Conservation (phyloP, 2,329 filamentous ascomycete species). For the Neonectria sp. region DNA sequence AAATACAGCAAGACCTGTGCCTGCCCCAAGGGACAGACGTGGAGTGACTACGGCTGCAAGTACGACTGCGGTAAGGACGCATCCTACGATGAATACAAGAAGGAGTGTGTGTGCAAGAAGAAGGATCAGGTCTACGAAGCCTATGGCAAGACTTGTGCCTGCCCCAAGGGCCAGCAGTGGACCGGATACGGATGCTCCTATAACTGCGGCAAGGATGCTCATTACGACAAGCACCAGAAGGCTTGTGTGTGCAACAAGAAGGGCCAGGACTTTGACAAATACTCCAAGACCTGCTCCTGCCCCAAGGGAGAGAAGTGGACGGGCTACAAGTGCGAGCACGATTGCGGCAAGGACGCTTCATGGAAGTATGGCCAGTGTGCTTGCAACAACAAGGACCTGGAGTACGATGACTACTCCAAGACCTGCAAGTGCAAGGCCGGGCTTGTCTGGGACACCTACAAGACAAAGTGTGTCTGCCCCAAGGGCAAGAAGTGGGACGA, state of each 20-base stretch:
- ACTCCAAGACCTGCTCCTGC: constrained; percentile 5
- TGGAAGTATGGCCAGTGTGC: constrained; percentile 11
- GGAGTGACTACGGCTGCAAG: constrained; percentile 16
- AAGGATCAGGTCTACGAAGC: not conserved
- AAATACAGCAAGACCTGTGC: constrained; percentile 10
- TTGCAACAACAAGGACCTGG: not conserved
- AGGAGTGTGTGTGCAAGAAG: not conserved
- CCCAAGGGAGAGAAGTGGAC: constrained; percentile 15
- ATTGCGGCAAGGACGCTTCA: constrained; percentile 14
- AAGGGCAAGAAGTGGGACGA: constrained; percentile 3
- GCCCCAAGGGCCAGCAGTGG: constrained; percentile 14
- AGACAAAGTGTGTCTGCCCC: not conserved
- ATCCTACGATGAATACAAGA: not conserved
- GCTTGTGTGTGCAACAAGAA: constrained; percentile 17
- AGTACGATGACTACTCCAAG: constrained; percentile 1
- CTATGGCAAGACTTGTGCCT: constrained; percentile 9
- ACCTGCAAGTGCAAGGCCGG: not conserved
- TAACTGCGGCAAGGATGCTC: constrained; percentile 20
- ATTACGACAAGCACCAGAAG: not conserved
- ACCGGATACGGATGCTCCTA: not conserved
- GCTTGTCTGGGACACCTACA: not conserved
- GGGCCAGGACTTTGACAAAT: constrained; percentile 4
- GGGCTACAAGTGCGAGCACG: constrained; percentile 13
- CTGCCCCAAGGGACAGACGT: constrained; percentile 11
- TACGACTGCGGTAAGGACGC: constrained; percentile 23